Base-by-base conservation (phyloP, 1,284 basidiomycete genomes). In the Ganoderma multipileum region DNA sequence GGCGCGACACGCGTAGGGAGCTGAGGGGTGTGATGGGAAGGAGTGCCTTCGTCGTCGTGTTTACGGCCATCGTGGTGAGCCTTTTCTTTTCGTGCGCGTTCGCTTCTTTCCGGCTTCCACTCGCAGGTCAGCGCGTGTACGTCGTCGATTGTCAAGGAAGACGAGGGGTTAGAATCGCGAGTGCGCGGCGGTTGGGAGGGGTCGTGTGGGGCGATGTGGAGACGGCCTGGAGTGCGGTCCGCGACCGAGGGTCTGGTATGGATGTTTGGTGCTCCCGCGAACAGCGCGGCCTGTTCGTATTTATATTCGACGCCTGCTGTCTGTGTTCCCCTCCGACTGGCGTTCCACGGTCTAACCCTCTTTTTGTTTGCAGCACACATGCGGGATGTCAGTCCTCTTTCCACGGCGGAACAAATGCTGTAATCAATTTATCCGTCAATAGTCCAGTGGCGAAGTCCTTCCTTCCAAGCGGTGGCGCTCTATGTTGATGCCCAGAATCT, bases 1-100 rank as follows among this genome's bases (percentile, higher is more conserved):
- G 72, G 16, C 62, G 68, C 50, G 73, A 71, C 61, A 76, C 71
- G 55, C 66, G 72, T 20, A 79, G 66, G 50, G 74, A 63, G 38
- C 69, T 59, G 47, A 77, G 74, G 20, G 75, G 73, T 2, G 70
- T 73, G 61, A 79, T 68, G 42, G 65, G 57, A n/a, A 68, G 71
- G 41, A 68, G 64, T 26, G 66, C 69, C 41, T 72, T 72, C 41
- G 28, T 58, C 30, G 54, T 57, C 60, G 59, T 39, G 54, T 55
- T 55, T 2, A 55, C 54, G 28, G 28, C 30, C 54, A 55, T 55
- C 47, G 47, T n/a, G 54, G 54, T 55, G 54, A 55, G 54, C 8
- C 54, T 30, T 18, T 33, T n/a, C 30, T 55, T 30, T 55, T 28
- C 52, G 52, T 55, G 12, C 14, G 7, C 54, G 16, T 30, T 2